Conservation (phyloP, 306 rosid species). For the Malus sieversii region DNA sequence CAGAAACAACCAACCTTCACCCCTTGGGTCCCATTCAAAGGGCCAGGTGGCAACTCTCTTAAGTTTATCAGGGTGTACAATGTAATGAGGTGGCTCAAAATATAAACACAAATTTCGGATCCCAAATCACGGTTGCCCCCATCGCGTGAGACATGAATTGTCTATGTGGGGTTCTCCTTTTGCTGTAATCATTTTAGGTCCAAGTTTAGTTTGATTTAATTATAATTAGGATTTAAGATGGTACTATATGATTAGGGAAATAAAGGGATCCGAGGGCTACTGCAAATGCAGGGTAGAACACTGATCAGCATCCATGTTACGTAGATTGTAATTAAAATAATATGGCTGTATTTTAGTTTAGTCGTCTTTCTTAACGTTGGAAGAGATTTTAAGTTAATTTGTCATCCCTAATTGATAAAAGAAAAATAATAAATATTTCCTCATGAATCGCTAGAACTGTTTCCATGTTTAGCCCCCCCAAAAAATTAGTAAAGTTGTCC, state of each 20-base stretch:
- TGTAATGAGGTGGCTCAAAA: neutral
- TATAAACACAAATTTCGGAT: neutral
- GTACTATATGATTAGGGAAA: neutral
- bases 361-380: neutral
- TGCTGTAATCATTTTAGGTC: neutral
- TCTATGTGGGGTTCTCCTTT: neutral
- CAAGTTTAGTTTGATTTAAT: neutral
- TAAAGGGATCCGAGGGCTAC: neutral
- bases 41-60: slow-evolving; percentile 13
- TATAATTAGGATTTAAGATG: neutral
- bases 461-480: neutral
- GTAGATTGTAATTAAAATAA: too few species aligned
- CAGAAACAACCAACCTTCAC: neutral
- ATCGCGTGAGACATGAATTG: neutral
- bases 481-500: neutral
- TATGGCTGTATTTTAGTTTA: too few species aligned
- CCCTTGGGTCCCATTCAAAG: slow-evolving; percentile 2
- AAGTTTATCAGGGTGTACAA: neutral
- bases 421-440: too few species aligned
- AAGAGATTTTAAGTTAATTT: neutral
- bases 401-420: neutral
- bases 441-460: neutral
- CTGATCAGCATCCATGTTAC: neutral
- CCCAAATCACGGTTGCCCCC: neutral
- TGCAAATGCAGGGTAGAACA: neutral